These are phyloP conservation scores for Epichloe bromicola DNA, from an alignment of 2,329 filamentous ascomycete species.

Conservation along the genomic window DNA sequence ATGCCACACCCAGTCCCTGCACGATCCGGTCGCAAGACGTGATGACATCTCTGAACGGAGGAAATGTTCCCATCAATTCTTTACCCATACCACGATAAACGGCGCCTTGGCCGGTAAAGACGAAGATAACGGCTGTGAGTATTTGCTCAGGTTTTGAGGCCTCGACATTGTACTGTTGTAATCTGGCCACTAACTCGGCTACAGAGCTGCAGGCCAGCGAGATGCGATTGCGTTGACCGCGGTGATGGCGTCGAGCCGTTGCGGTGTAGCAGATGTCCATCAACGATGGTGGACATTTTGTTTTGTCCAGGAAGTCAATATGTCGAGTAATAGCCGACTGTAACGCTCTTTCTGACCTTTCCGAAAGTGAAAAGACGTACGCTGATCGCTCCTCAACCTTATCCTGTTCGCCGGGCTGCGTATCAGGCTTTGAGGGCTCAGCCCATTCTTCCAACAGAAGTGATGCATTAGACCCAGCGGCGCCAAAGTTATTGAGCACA, in stretches of 20 bases:
- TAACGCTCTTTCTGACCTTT: no score
- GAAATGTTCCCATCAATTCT: constrained; percentile 38
- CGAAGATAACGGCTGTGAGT: not conserved
- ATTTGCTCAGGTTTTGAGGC: no score
- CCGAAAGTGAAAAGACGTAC: no score
- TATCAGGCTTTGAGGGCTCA: constrained; percentile 15
- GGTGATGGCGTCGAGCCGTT: constrained; percentile 27
- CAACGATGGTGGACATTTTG: constrained; percentile 24
- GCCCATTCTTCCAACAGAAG: constrained; percentile 41
- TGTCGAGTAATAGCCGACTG: no score
- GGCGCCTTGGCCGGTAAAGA: not conserved
- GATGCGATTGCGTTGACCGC: not conserved
- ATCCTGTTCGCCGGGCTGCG: no score
- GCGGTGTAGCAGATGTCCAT: constrained; percentile 39
- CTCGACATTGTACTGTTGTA: no score
- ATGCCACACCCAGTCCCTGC: no score
- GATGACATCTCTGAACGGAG: not conserved
- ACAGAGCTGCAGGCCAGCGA: not conserved
- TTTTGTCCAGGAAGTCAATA: not conserved
- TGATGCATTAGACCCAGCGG: constrained; percentile 59
- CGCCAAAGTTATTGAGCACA: constrained; percentile 57
- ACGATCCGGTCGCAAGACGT: not conserved
- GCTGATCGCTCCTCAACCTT: no score
- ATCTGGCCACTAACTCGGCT: no score
- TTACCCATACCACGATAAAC: constrained; percentile 18